Evolutionary conservation across 2,329 filamentous ascomycete species (phyloP).

Genomic region (Fusarium tanahbumbuense): DNA sequence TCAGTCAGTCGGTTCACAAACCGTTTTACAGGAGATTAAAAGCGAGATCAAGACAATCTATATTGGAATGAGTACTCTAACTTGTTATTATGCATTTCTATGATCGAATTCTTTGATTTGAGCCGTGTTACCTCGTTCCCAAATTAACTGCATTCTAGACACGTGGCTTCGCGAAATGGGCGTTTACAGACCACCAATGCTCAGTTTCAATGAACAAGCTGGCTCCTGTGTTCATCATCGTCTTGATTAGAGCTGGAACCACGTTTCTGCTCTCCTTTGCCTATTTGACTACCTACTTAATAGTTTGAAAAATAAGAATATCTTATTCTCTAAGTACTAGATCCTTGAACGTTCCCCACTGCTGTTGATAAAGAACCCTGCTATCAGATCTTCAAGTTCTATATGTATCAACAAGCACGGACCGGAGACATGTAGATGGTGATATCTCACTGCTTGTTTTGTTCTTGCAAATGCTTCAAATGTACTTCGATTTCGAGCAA

Average conservation of each 20-base stretch:
- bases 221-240: neutral
- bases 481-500: conserved; percentile 14
- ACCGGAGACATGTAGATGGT: neutral
- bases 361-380: neutral
- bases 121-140: neutral
- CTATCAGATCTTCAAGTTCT: neutral
- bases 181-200: neutral
- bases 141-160: neutral
- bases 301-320: neutral
- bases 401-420: neutral
- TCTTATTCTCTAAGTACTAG: neutral
- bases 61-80: neutral
- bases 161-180: conserved; percentile 10
- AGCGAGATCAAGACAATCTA: conserved; percentile 12
- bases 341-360: neutral
- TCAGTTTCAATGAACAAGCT: neutral
- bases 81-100: neutral
- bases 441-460: neutral
- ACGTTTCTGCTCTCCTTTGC: neutral
- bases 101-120: neutral
- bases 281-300: neutral
- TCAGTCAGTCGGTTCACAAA: neutral
- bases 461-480: neutral
- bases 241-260: neutral
- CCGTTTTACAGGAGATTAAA: neutral